Base-by-base conservation (phyloP, 495 filamentous ascomycete species). In the Neurospora tetraspora region DNA sequence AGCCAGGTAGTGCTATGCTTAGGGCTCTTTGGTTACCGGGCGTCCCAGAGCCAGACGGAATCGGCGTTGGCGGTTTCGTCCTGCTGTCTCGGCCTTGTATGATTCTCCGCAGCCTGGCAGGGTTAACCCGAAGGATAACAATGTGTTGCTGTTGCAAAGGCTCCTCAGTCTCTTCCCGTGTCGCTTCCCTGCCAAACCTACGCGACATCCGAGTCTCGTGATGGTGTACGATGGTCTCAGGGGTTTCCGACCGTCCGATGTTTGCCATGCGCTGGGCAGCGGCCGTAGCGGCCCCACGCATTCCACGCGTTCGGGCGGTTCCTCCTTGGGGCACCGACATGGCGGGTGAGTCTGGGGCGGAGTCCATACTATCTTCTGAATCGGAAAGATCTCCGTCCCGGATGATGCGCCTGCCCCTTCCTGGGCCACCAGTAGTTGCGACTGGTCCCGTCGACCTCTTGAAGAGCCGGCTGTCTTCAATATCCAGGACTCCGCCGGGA, bases 401-500 rank as follows among this genome's bases (percentile, higher is more conserved):
- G 27, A 86, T 81, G 40, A 86, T 83, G 45, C 84, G 80, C 68
- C 82, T 82, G 74, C 85, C 86, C 76, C 88, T 90, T 59, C 88
- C 89, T 27, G 87, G 88, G 39, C 82, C 79, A 70, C 80, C 82
- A 42, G 85, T 83, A n/a, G 85, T 82, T 7, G 53, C 53, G 14
- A 65, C 53, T 34, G 53, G 53, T 31, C 83, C 83, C 18, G 83
- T 78, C 23, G 82, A 77, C 27, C 88, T 85, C 81, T 97, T 97
- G 81, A 90, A 96, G 1, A 97, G 88, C 75, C 94, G 89, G 75
- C 90, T 95, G 73, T 94, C 92, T 74, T 98, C 96, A 39, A 97
- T 82, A 8, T 88, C 87, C 27, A 78, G 83, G 31, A 93, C 96
- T 3, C 92, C 93, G 43, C 96, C 95, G 2, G 96, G 96, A 47